Evolutionary conservation across 257 asterid species (phyloP).

Genomic region (Nicotiana otophora): DNA sequence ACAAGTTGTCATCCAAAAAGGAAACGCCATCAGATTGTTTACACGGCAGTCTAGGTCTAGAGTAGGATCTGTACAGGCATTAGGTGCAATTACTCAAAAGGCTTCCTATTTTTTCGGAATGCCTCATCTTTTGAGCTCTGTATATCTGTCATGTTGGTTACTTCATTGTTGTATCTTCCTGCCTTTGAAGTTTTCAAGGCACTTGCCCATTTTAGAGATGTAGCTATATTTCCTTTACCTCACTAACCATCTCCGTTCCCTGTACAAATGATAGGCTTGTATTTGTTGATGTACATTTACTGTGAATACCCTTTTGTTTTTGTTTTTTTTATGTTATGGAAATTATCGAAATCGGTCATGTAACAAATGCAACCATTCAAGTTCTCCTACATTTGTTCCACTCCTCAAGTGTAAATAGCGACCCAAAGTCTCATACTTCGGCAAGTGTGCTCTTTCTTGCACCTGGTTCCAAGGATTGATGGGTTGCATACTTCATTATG

Average conservation of each 20-base stretch:
- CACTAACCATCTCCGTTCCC: background rate
- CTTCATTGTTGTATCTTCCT: background rate
- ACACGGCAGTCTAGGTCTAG: constrained; percentile 32
- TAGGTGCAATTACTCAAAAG: constrained; percentile 21
- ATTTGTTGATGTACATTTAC: background rate
- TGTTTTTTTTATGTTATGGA: background rate
- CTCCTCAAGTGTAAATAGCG: background rate
- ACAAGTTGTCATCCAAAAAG: constrained; percentile 2
- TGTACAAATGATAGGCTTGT: background rate
- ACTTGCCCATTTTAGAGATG: background rate
- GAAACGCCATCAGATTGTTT: constrained; percentile 16
- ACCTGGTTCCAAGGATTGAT: background rate
- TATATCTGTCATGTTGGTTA: constrained; percentile 21
- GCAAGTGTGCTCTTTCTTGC: background rate
- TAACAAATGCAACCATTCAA: background rate
- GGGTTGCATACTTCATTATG: too few relatives aligned
- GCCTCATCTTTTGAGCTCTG: constrained; percentile 38
- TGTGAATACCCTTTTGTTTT: background rate
- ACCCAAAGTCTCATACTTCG: background rate
- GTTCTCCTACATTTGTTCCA: background rate
- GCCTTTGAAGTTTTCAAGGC: background rate
- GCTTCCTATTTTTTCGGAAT: constrained; percentile 27
- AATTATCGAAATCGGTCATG: background rate
- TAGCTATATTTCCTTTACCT: background rate
- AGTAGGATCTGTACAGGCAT: constrained; percentile 26